phyloP scores from a whole-genome alignment of 2,329 filamentous ascomycete genomes.

The Phyllosticta paracitricarpa region DNA sequence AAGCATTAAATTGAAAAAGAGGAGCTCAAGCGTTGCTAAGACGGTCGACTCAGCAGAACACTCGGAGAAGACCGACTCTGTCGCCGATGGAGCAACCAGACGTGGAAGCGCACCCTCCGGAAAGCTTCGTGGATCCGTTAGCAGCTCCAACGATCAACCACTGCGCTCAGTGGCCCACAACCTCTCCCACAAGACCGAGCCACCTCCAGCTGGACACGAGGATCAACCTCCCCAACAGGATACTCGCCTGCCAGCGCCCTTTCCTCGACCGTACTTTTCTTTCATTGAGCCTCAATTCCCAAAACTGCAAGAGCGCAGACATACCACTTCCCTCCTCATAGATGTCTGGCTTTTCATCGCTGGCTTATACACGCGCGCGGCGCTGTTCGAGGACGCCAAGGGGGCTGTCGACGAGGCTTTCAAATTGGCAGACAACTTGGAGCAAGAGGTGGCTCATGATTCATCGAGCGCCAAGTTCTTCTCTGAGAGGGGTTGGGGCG shows the following conservation, averaged over 20 bases:
- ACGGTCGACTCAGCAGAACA: conserved; percentile 24
- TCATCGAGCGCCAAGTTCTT: conserved; percentile 53
- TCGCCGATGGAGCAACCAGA: neutral
- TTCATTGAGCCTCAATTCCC: conserved; percentile 40
- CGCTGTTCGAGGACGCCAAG: conserved; percentile 67
- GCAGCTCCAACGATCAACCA: conserved; percentile 23
- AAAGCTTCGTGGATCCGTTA: neutral
- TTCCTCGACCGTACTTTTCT: conserved; percentile 25
- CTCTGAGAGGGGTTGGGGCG: conserved; percentile 62
- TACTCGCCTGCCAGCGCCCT: conserved; percentile 31
- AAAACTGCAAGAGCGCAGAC: conserved; percentile 41
- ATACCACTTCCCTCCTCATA: conserved; percentile 51
- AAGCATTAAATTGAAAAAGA: conserved; percentile 29
- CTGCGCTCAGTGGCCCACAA: conserved; percentile 34
- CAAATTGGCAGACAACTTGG: conserved; percentile 62
- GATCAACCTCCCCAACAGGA: conserved; percentile 35
- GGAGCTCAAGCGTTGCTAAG: conserved; percentile 17
- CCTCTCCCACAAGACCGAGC: conserved; percentile 22
- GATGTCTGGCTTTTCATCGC: conserved; percentile 87
- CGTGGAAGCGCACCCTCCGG: conserved; percentile 5
- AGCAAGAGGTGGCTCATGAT: conserved; percentile 54
- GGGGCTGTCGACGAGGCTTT: conserved; percentile 74
- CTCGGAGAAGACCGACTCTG: conserved; percentile 10
- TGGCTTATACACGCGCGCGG: conserved; percentile 74
- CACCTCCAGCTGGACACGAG: conserved; percentile 29